Evolutionary conservation across 441 rosid genomes (phyloP).

Genomic region (Populus tomentosa): DNA sequence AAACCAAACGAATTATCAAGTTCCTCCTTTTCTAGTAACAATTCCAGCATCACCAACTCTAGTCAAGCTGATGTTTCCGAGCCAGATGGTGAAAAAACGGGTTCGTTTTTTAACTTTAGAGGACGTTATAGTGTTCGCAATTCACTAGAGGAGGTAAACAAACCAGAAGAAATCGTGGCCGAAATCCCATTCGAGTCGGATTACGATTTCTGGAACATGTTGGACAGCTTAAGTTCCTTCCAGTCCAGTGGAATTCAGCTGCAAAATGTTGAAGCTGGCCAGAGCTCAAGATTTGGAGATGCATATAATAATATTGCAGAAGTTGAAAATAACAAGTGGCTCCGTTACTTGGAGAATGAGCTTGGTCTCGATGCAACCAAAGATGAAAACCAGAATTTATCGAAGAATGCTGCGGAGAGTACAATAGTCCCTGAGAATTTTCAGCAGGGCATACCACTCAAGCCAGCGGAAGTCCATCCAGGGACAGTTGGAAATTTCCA

Average conservation of each 20-base stretch:
- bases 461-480: constrained; percentile 24
- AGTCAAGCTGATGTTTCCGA: constrained; percentile 20
- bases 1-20: constrained; percentile 27
- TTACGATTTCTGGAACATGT: constrained; percentile 67
- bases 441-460: constrained; percentile 6
- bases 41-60: constrained; percentile 22
- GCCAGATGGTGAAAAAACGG: constrained; percentile 23
- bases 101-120: constrained; percentile 20
- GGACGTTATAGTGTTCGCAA: constrained; percentile 14
- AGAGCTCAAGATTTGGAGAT: constrained; percentile 25
- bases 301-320: not conserved
- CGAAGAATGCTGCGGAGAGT: constrained; percentile 4
- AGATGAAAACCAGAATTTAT: constrained; percentile 20
- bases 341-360: constrained; percentile 59
- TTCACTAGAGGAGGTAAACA: constrained; percentile 57
- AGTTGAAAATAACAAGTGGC: constrained; percentile 44
- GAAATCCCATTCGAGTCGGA: constrained; percentile 61
- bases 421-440: constrained; percentile 13
- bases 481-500: constrained; percentile 16
- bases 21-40: constrained; percentile 35
- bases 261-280: constrained; percentile 16
- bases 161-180: constrained; percentile 37
- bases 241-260: constrained; percentile 14
- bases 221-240: constrained; percentile 42
- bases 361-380: constrained; percentile 46